phyloP scores from a whole-genome alignment of 805 yeast species.

The Zygotorulaspora florentina region DNA sequence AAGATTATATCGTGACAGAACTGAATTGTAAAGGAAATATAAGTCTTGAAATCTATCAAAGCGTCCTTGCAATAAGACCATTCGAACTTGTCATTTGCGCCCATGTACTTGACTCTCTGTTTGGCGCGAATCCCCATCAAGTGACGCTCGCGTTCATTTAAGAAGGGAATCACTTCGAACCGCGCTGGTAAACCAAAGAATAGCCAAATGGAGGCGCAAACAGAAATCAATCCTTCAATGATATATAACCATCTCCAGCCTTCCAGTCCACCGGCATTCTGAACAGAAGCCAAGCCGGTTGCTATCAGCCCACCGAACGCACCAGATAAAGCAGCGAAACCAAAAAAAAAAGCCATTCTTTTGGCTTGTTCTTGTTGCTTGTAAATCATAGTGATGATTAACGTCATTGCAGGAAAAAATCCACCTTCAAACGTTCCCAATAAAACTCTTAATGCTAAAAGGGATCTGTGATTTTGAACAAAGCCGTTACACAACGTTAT shows the following conservation, averaged over 20 bases:
- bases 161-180: conserved; percentile 31
- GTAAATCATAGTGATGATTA: conserved; percentile 51
- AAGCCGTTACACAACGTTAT: conserved; percentile 49
- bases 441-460: conserved; percentile 55
- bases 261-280: conserved; percentile 43
- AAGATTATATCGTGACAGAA: conserved; percentile 42
- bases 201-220: conserved; percentile 26
- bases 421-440: conserved; percentile 58
- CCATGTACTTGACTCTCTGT: conserved; percentile 30
- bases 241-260: conserved; percentile 69
- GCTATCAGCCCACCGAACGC: conserved; percentile 53
- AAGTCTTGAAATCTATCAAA: conserved; percentile 37
- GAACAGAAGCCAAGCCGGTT: conserved; percentile 47
- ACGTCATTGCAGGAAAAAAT: conserved; percentile 51
- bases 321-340: conserved; percentile 50
- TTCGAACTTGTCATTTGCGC: conserved; percentile 23
- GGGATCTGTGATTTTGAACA: conserved; percentile 43
- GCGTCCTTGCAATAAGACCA: conserved; percentile 35
- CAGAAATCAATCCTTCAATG: conserved; percentile 44
- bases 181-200: conserved; percentile 37
- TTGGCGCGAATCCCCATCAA: conserved; percentile 28
- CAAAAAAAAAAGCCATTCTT: conserved; percentile 50
- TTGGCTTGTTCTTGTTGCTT: conserved; percentile 45
- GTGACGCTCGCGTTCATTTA: conserved; percentile 31
- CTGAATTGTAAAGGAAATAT: conserved; percentile 38